Conservation (phyloP, 768 basidiomycete species). For the Tulasnella sp. region DNA sequence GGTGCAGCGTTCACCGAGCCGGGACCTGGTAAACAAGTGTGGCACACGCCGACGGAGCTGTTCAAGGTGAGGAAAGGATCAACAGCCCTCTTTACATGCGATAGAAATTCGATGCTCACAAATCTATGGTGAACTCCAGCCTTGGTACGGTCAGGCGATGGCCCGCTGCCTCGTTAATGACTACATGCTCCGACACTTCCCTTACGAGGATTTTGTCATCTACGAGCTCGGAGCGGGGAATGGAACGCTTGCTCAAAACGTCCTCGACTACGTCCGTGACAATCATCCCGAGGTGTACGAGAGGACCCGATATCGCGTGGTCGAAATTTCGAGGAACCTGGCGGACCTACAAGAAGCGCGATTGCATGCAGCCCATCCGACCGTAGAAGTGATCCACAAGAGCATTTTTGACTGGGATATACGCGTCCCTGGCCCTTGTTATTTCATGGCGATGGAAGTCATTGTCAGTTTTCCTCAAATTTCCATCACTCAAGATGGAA, state of each 20-base stretch:
- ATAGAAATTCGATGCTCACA: too few relatives aligned
- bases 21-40: conserved; percentile 79
- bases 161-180: conserved; percentile 81
- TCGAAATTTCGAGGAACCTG: conserved; percentile 82
- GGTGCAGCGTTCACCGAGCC: conserved; percentile 27
- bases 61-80: conserved; percentile 95
- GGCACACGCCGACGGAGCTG: conserved; percentile 97
- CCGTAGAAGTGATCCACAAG: conserved; percentile 56
- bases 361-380: conserved; percentile 51
- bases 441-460: conserved; percentile 90
- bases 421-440: conserved; percentile 73
- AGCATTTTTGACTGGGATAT: conserved; percentile 81
- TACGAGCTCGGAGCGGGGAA: conserved; percentile 99
- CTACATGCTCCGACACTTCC: conserved; percentile 90
- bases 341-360: conserved; percentile 58
- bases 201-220: conserved; percentile 89
- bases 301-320: conserved; percentile 82
- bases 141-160: conserved; percentile 87
- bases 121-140: too few relatives aligned
- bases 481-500: background rate
- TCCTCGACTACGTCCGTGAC: conserved; percentile 67
- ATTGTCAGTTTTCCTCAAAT: conserved; percentile 46
- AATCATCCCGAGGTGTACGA: conserved; percentile 87
- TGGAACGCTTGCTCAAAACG: conserved; percentile 83
- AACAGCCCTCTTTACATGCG: conserved; percentile 15